phyloP scores from a whole-genome alignment of 192 early-diverging fungal species.

The Podila clonocystis region DNA sequence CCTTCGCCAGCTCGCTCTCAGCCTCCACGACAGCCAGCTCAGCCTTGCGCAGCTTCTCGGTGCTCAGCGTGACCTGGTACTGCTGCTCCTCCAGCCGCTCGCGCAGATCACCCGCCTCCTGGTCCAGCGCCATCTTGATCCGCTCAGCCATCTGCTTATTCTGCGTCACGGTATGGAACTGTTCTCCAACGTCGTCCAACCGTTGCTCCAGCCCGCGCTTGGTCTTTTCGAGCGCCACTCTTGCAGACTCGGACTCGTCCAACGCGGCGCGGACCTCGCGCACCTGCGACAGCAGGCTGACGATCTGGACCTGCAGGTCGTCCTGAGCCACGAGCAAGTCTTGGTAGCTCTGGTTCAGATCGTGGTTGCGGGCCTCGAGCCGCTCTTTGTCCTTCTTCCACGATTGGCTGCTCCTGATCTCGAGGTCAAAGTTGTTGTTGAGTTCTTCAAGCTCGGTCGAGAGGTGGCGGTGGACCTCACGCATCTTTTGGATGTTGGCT shows the following conservation, averaged over 20 bases:
- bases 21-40: constrained; percentile 71
- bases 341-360: constrained; percentile 73
- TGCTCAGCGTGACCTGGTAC: constrained; percentile 66
- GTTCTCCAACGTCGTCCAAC: constrained; percentile 77
- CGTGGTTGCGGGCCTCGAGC: constrained; percentile 75
- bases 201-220: constrained; percentile 79
- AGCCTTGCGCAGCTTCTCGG: constrained; percentile 75
- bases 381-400: constrained; percentile 87
- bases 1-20: constrained; percentile 80
- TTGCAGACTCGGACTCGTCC: constrained; percentile 78
- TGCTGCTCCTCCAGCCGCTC: constrained; percentile 80
- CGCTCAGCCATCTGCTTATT: constrained; percentile 76
- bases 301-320: constrained; percentile 70
- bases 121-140: constrained; percentile 74
- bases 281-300: constrained; percentile 57
- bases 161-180: constrained; percentile 73
- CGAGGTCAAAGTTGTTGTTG: constrained; percentile 71
- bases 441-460: constrained; percentile 72
- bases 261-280: constrained; percentile 66
- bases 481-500: constrained; percentile 69
- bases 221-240: constrained; percentile 69
- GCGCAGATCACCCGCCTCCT: constrained; percentile 77
- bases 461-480: constrained; percentile 76
- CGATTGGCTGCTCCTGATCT: constrained; percentile 69
- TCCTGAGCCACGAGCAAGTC: constrained; percentile 68